These are phyloP conservation scores for Pichia sorboxylosa DNA, from an alignment of 1,139 yeast species.

Conservation along the genomic window DNA sequence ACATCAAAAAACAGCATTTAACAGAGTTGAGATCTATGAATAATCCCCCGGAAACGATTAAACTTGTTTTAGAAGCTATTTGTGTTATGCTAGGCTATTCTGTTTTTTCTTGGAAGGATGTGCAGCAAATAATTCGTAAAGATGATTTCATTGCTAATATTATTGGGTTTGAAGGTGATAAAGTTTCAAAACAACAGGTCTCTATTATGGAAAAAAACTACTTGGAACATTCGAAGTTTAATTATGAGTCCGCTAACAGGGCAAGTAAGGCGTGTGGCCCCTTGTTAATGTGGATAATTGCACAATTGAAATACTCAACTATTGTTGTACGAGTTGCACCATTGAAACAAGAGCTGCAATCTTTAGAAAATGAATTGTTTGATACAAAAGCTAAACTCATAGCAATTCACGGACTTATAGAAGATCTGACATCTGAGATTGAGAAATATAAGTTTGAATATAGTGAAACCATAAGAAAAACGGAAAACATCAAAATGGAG, in stretches of 20 bases:
- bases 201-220: constrained; percentile 48
- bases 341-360: constrained; percentile 50
- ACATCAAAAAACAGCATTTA: constrained; percentile 83
- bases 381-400: constrained; percentile 57
- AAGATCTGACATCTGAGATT: constrained; percentile 60
- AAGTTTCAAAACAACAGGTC: constrained; percentile 41
- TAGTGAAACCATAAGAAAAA: constrained; percentile 62
- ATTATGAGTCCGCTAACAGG: constrained; percentile 63
- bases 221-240: constrained; percentile 53
- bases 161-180: constrained; percentile 59
- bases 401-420: constrained; percentile 74
- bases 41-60: constrained; percentile 85
- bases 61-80: constrained; percentile 78
- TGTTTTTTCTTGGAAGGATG: constrained; percentile 70
- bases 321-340: constrained; percentile 71
- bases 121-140: constrained; percentile 64
- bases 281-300: constrained; percentile 75
- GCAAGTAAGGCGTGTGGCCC: constrained; percentile 98
- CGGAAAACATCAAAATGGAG: constrained; percentile 63
- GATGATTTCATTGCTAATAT: constrained; percentile 85
- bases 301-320: constrained; percentile 63
- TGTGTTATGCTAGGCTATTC: constrained; percentile 68
- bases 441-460: constrained; percentile 57
- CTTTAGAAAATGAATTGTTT: constrained; percentile 47
- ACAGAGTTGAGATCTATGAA: constrained; percentile 83